Conservation (phyloP, 306 rosid genomes). For the Hippophae tibetana region DNA sequence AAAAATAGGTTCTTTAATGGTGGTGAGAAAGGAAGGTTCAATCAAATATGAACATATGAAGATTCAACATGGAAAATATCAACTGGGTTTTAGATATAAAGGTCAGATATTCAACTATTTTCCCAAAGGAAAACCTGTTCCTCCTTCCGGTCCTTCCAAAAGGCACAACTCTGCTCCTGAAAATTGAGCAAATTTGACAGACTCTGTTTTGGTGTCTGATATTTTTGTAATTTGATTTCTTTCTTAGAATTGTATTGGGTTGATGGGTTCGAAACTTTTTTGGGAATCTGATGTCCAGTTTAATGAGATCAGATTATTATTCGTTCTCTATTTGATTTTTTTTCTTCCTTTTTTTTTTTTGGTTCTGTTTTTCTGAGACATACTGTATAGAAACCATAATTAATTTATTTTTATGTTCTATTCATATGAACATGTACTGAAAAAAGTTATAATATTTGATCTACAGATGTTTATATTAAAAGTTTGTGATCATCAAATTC, state of each 20-base stretch:
- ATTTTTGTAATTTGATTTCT: background rate
- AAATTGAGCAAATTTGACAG: conserved; percentile 22
- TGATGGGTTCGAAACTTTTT: conserved; percentile 13
- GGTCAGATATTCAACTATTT: conserved; percentile 55
- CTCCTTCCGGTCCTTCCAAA: conserved; percentile 91
- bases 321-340: background rate
- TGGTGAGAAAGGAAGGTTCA: background rate
- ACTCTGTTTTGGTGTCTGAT: background rate
- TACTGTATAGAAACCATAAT: conserved; percentile 13
- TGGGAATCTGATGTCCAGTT: conserved; percentile 26
- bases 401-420: conserved; percentile 13
- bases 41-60: conserved; percentile 9
- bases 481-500: background rate
- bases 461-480: background rate
- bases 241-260: conserved; percentile 18
- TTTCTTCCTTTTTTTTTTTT: background rate
- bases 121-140: conserved; percentile 57
- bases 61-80: conserved; percentile 14
- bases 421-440: conserved; percentile 3
- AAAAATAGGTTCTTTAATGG: conserved; percentile 17
- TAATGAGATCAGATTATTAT: conserved; percentile 17
- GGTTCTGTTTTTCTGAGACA: conserved; percentile 2
- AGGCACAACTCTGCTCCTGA: conserved; percentile 63
- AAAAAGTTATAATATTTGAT: background rate
- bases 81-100: conserved; percentile 15